These are phyloP conservation scores for Friedmanniomyces endolithicus DNA, from an alignment of 495 filamentous ascomycete genomes.

Conservation along the genomic window DNA sequence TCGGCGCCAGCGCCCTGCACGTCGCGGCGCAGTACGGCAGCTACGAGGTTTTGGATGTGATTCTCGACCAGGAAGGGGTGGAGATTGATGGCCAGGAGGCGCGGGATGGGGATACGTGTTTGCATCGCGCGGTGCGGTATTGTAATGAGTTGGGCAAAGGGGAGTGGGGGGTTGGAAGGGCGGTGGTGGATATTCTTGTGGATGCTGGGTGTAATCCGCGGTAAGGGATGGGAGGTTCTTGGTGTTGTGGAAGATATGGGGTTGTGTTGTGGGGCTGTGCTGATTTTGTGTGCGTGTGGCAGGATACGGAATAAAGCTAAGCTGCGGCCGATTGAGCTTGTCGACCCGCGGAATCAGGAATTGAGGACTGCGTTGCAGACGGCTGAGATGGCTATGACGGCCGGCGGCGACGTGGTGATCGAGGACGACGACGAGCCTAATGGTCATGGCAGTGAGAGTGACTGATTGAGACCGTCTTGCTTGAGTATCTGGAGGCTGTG, in stretches of 20 bases:
- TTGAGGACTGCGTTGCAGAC: conserved; percentile 57
- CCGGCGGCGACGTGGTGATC: conserved; percentile 27
- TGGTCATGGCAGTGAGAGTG: conserved; percentile 28
- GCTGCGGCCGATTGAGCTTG: conserved; percentile 54
- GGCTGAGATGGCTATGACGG: conserved; percentile 48
- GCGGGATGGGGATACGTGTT: conserved; percentile 73
- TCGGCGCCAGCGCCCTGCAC: conserved; percentile 82
- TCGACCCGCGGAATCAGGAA: conserved; percentile 57
- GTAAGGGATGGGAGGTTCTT: conserved; percentile 29
- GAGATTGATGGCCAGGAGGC: conserved; percentile 84
- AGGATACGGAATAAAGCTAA: conserved; percentile 60
- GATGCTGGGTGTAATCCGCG: conserved; percentile 78
- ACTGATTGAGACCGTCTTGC: conserved; percentile 9
- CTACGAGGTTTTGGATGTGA: conserved; percentile 80
- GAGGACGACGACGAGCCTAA: conserved; percentile 27
- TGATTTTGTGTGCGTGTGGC: background rate
- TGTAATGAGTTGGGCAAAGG: conserved; percentile 45
- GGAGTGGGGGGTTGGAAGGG: conserved; percentile 45
- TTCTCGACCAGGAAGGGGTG: conserved; percentile 88
- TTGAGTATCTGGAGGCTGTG: no score
- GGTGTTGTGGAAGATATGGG: background rate
- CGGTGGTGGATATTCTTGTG: conserved; percentile 76
- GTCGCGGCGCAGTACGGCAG: conserved; percentile 75
- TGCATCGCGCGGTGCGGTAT: conserved; percentile 78
- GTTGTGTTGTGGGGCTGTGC: no score